phyloP scores from a whole-genome alignment of 2,329 filamentous ascomycete species.

The Fonsecaea multimorphosa region DNA sequence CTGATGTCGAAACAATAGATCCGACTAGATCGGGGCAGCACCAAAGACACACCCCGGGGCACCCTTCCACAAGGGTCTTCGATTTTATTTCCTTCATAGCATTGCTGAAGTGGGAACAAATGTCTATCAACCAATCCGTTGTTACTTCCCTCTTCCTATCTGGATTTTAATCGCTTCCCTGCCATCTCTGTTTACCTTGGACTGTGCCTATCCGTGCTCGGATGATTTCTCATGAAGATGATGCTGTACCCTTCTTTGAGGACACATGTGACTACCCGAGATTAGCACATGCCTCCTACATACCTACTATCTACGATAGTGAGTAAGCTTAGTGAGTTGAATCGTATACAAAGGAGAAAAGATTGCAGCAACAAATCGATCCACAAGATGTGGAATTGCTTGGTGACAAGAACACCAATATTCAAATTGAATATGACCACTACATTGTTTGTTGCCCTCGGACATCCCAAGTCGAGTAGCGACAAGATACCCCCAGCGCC shows the following conservation, averaged over 20 bases:
- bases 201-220: not conserved
- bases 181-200: not conserved
- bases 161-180: not conserved
- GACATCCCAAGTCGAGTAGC: not conserved
- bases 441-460: not conserved
- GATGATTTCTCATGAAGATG: not conserved
- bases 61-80: not conserved
- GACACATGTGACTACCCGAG: not conserved
- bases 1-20: not conserved
- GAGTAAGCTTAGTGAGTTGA: not conserved
- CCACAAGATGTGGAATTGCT: not conserved
- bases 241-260: not conserved
- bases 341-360: not conserved
- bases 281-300: not conserved
- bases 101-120: not conserved
- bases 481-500: slow-evolving; percentile 9
- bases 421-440: not conserved
- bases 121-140: not conserved
- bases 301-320: not conserved
- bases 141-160: not conserved
- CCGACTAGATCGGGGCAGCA: not conserved
- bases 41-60: not conserved
- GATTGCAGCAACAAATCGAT: not conserved
- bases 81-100: not conserved
- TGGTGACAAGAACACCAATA: not conserved